phyloP scores from a whole-genome alignment of 2,329 filamentous ascomycete genomes.

The Westerdykella sp. region DNA sequence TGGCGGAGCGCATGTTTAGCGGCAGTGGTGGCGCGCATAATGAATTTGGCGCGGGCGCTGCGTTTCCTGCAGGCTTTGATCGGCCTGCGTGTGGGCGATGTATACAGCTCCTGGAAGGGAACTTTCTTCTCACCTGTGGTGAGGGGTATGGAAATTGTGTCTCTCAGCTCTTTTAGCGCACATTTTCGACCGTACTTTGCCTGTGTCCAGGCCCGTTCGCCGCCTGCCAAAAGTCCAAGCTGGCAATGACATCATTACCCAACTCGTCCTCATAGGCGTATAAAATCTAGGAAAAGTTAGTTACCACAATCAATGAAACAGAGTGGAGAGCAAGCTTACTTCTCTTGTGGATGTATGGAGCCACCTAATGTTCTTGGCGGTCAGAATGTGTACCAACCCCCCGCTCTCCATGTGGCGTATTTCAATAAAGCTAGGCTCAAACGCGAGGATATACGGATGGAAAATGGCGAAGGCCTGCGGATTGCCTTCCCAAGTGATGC shows the following conservation, averaged over 20 bases:
- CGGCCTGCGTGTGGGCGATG: too few species aligned
- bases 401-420: conserved; percentile 92
- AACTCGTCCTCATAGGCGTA: conserved; percentile 96
- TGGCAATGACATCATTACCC: conserved; percentile 88
- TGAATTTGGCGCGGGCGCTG: too few species aligned
- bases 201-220: conserved; percentile 19
- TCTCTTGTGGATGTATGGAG: conserved; percentile 94
- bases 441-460: conserved; percentile 94
- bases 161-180: too few species aligned
- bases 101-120: too few species aligned
- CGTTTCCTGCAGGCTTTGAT: too few species aligned
- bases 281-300: conserved; percentile 61
- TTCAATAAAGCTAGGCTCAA: conserved; percentile 96
- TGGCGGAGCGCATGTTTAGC: too few species aligned
- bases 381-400: conserved; percentile 86
- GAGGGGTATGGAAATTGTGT: too few species aligned
- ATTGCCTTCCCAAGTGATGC: conserved; percentile 93
- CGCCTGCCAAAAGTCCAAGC: conserved; percentile 85
- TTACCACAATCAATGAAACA: not conserved
- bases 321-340: conserved; percentile 46
- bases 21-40: too few species aligned
- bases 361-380: conserved; percentile 95
- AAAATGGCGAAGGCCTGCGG: conserved; percentile 90
- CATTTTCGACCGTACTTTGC: conserved; percentile 2
- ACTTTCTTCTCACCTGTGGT: too few species aligned